Base-by-base conservation (phyloP, 768 basidiomycete species). In the Cubamyces lactineus region DNA sequence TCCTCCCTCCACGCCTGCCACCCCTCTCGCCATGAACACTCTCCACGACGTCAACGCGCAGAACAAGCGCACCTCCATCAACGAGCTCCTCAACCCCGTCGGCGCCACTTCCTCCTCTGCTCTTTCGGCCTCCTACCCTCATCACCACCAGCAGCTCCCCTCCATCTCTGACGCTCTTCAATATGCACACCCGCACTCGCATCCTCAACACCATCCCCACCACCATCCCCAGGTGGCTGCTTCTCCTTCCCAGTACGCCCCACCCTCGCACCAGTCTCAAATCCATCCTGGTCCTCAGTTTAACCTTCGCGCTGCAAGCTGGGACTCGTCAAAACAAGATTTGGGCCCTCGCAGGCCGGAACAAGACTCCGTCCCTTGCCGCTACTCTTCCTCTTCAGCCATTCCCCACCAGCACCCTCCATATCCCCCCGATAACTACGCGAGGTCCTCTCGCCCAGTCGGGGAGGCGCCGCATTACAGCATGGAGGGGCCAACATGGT, bases 261-360 rank as follows among this genome's bases (percentile, higher is more conserved):
- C 64, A 51, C 49, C 62, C 53, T 9, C 69, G 21, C 57, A 59
- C 28, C 57, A 59, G 50, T 51, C 67, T 57, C 63, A 46, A 23
- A 47, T 71, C 58, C 60, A 67, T 45, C 0, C 56, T 41, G 24
- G 63, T 53, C 60, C 67, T 52, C 38, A 66, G 23, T 88, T 79
- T 67, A 79, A 83, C 68, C 81, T 88, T n/a, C 80, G 85, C 42
- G 83, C 85, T 12, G 87, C 87, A 5, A 84, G 74, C 67, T 88
- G 87, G 86, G 80, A 79, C 54, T 74, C 66, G 49, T 73, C 66
- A 53, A 77, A 74, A 71, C 74, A 72, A 65, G 77, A 72, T 26
- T 73, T 76, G 49, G 68, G 71, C 52, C 73, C 75, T 39, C 74
- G 75, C 60, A 75, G 72, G 64, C 66, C 70, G 60, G 77, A 77